Conservation (phyloP, 305 asterid genomes). For the Fraxinus velutina region DNA sequence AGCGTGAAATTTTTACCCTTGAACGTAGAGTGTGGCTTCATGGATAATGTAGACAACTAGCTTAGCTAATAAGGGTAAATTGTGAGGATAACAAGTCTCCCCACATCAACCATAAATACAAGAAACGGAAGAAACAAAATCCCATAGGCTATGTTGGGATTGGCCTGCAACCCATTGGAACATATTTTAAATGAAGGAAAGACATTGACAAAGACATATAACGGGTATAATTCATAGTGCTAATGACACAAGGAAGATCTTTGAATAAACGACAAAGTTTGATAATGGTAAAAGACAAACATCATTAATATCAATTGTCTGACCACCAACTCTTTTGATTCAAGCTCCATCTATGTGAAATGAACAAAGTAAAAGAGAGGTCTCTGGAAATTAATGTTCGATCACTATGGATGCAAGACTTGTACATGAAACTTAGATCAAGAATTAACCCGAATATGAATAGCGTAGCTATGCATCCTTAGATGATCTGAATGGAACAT, state of each 20-base stretch:
- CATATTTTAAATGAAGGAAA: neutral
- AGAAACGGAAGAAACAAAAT: neutral
- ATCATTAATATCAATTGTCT: conserved; percentile 19
- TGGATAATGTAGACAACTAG: neutral
- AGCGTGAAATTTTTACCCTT: neutral
- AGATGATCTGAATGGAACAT: too few species aligned
- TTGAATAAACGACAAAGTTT: conserved; percentile 34
- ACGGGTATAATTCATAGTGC: conserved; percentile 19
- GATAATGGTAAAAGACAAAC: conserved; percentile 30
- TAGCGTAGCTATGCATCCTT: too few species aligned
- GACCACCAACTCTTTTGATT: conserved; percentile 21
- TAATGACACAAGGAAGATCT: conserved; percentile 16
- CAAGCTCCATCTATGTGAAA: neutral
- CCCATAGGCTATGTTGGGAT: conserved; percentile 5
- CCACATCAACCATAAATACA: neutral
- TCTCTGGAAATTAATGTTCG: neutral
- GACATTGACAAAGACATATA: conserved; percentile 34
- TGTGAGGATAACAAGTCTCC: neutral
- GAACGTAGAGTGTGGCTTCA: neutral
- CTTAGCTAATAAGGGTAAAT: neutral
- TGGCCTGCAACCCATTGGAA: conserved; percentile 13
- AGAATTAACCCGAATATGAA: neutral
- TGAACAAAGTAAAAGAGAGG: neutral
- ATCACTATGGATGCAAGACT: neutral
- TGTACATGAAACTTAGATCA: neutral